Evolutionary conservation across 83 land plant genomes (phyloP).

Genomic region (Diphasiastrum complanatum): DNA sequence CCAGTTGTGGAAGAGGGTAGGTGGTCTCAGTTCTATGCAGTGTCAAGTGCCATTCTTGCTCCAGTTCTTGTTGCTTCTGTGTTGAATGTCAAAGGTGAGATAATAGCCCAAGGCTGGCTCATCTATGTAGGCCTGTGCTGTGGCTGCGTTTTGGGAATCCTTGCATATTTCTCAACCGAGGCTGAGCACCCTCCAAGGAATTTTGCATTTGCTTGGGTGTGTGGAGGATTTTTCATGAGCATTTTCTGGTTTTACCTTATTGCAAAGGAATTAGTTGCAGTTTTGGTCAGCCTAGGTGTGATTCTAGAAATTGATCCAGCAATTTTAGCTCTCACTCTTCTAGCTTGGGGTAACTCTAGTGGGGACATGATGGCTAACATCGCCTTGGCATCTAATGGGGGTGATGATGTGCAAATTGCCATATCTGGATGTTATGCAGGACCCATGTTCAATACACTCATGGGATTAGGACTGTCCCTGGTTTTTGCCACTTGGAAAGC

Average conservation of each 20-base stretch:
- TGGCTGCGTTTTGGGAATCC: slow-evolving; percentile 20
- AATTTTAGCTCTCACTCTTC: slow-evolving; percentile 31
- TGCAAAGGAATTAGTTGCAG: slow-evolving; percentile 36
- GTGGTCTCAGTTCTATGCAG: slow-evolving; percentile 31
- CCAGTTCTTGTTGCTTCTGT: slow-evolving; percentile 31
- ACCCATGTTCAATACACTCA: slow-evolving; percentile 39
- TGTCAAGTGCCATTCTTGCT: slow-evolving; percentile 27
- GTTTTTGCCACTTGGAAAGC: slow-evolving; percentile 28
- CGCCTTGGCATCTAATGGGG: slow-evolving; percentile 23
- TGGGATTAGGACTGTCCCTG: slow-evolving; percentile 37
- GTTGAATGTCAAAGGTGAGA: slow-evolving; percentile 19
- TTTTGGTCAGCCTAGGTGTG: slow-evolving; percentile 27
- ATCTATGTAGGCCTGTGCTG: slow-evolving; percentile 1
- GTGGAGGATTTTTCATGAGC: slow-evolving; percentile 39
- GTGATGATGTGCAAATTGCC: slow-evolving; percentile 38
- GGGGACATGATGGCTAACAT: slow-evolving; percentile 33
- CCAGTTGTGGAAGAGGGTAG: slow-evolving; percentile 31
- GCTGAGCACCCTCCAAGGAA: slow-evolving; percentile 25
- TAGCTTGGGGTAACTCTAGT: slow-evolving; percentile 37
- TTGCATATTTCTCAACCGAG: slow-evolving; percentile 19
- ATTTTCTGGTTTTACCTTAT: slow-evolving; percentile 38
- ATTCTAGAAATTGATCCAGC: slow-evolving; percentile 30
- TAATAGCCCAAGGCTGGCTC: neutral
- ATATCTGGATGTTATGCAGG: slow-evolving; percentile 41
- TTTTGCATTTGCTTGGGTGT: slow-evolving; percentile 32